Percentiles rank a stretch among this genome's conserved stretches.
phyloP scores from a whole-genome alignment of 2,329 filamentous ascomycete genomes.

The Ophiostoma novo-ulmi region DNA sequence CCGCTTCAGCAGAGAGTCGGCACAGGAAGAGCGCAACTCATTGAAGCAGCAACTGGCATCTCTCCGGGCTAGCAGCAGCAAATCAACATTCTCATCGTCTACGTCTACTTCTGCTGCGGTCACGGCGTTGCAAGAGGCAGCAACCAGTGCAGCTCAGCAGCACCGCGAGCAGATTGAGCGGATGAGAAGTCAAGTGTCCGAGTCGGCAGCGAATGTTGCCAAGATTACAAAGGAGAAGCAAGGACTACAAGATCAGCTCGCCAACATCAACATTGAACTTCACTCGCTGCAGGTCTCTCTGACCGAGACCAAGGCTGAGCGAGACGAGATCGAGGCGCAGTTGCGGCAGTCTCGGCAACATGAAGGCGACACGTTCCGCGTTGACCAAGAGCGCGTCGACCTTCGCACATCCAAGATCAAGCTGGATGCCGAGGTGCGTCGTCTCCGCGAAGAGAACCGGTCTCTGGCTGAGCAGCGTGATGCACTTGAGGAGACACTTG shows the following conservation, averaged over 20 bases:
- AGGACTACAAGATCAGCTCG: conserved; percentile 57
- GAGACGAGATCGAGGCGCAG: conserved; percentile 60
- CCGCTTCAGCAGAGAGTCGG: conserved; percentile 43
- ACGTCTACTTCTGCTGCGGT: conserved; percentile 18
- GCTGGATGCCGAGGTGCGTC: conserved; percentile 61
- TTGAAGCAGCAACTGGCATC: conserved; percentile 42
- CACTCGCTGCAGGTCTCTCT: conserved; percentile 53
- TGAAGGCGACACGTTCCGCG: conserved; percentile 53
- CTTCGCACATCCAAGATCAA: conserved; percentile 62
- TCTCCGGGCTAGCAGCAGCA: conserved; percentile 27
- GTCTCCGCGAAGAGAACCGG: conserved; percentile 60
- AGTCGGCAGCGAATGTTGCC: conserved; percentile 53
- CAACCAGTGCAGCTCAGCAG: conserved; percentile 32
- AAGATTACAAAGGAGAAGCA: conserved; percentile 52
- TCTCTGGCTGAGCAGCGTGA: conserved; percentile 52
- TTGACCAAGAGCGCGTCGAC: conserved; percentile 65
- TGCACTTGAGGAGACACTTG: conserved; percentile 57
- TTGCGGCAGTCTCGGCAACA: conserved; percentile 51
- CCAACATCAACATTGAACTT: conserved; percentile 55
- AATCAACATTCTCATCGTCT: neutral
- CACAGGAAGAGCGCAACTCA: conserved; percentile 43
- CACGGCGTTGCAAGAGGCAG: conserved; percentile 29
- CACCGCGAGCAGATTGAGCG: conserved; percentile 44
- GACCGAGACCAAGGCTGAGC: conserved; percentile 57
- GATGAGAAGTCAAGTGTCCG: conserved; percentile 53